Evolutionary conservation across 2,329 filamentous ascomycete genomes (phyloP).

Genomic region (Capronia epimyces): DNA sequence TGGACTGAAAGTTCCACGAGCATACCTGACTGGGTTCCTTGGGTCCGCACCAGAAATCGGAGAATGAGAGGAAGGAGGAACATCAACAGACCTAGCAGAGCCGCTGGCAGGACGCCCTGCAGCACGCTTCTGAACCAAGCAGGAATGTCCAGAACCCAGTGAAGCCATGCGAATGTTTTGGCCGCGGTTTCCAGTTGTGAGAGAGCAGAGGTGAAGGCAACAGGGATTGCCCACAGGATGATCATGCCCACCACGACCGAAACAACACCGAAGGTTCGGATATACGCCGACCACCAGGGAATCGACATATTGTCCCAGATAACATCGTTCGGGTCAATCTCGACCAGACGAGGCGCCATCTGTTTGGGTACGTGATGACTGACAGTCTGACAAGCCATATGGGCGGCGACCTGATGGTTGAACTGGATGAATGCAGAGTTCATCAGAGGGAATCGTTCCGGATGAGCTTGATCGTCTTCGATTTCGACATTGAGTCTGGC

Average conservation of each 20-base stretch:
- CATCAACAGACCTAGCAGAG: constrained; percentile 70
- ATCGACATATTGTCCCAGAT: constrained; percentile 97
- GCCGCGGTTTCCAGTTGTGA: constrained; percentile 71
- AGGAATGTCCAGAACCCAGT: constrained; percentile 62
- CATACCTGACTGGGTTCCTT: constrained; percentile 77
- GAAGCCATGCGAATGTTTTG: constrained; percentile 60
- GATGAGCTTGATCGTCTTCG: constrained; percentile 77
- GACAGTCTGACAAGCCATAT: constrained; percentile 93
- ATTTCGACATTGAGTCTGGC: constrained; percentile 88
- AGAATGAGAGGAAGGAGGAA: constrained; percentile 76
- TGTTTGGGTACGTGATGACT: constrained; percentile 87
- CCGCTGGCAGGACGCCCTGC: constrained; percentile 78
- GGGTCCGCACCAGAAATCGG: constrained; percentile 63
- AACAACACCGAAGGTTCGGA: constrained; percentile 63
- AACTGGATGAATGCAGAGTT: constrained; percentile 98
- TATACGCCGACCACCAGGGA: constrained; percentile 85
- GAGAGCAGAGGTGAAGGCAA: constrained; percentile 78
- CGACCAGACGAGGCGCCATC: constrained; percentile 88
- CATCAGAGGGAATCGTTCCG: constrained; percentile 84
- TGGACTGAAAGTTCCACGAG: constrained; percentile 79
- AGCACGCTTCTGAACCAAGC: constrained; percentile 59
- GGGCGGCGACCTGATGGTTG: constrained; percentile 92
- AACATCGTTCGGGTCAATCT: constrained; percentile 87
- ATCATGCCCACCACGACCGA: constrained; percentile 67
- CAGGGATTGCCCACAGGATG: constrained; percentile 83